These are phyloP conservation scores for Pythium angustatum DNA, from an alignment of 352 stramenopile genomes.

Conservation along the genomic window DNA sequence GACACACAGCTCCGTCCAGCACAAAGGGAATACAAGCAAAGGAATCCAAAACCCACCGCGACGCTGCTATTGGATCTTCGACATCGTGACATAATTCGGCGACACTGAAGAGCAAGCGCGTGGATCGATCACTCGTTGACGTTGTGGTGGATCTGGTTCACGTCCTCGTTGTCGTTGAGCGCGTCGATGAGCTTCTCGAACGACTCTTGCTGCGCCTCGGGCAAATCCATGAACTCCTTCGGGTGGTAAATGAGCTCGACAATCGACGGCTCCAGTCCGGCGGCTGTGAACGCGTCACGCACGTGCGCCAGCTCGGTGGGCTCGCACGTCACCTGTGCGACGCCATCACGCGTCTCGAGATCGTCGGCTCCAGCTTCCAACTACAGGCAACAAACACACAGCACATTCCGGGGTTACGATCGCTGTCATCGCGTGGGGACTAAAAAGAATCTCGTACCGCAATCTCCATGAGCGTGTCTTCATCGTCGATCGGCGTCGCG, in stretches of 20 bases:
- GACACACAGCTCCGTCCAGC: too few species aligned
- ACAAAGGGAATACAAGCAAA: too few species aligned
- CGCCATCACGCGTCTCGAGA: conserved; percentile 56
- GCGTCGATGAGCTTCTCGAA: conserved; percentile 82
- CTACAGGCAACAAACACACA: too few species aligned
- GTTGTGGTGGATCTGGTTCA: conserved; percentile 84
- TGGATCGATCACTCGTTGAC: conserved; percentile 55
- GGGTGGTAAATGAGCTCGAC: conserved; percentile 81
- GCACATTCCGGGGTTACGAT: too few species aligned
- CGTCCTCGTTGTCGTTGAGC: conserved; percentile 79
- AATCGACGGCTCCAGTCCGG: conserved; percentile 64
- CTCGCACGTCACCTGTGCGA: conserved; percentile 77
- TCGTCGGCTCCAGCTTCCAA: conserved; percentile 74
- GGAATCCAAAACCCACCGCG: background rate
- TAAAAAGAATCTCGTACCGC: conserved; percentile 38
- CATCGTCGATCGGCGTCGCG: conserved; percentile 46
- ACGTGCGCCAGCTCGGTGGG: conserved; percentile 62
- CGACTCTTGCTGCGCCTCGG: conserved; percentile 44
- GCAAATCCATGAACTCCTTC: conserved; percentile 75
- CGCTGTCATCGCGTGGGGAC: too few species aligned
- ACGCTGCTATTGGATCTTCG: background rate
- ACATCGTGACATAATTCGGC: too few species aligned
- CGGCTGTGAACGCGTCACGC: conserved; percentile 51
- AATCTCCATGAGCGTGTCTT: conserved; percentile 72
- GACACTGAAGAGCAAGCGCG: too few species aligned